Base-by-base conservation (phyloP, 257 asterid species). In the Verbena officinalis region DNA sequence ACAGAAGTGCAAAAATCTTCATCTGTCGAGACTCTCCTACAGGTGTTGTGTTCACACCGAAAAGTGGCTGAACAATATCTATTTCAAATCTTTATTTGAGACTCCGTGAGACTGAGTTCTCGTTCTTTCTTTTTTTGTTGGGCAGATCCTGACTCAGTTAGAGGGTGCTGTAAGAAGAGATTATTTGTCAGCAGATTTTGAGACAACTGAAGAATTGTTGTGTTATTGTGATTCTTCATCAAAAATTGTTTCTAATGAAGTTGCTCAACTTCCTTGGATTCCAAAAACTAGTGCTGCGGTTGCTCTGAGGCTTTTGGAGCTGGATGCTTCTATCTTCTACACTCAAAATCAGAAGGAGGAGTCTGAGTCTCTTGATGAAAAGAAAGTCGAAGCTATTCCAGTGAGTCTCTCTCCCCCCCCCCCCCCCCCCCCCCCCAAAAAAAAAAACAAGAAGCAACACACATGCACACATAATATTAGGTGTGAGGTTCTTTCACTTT, bases 211-310 rank as follows among this genome's bases (percentile, higher is more conserved):
- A 74, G 99, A 94, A 72, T 75, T 90, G 69, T 65, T 83, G 79
- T 65, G 86, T 68, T 69, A 67, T 44, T 83, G 79, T 62, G 84
- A 84, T n/a, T n/a, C 64, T 75, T 27, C 77, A 21, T 74, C 80
- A 38, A 78, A 76, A 74, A 73, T 49, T 59, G 59, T 78, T 62
- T 59, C 75, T 51, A 44, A 39, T 69, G 84, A 70, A 62, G 79
- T 76, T 59, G 76, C 78, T 69, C 83, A 77, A 44, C 96, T 94
- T 69, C 97, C 97, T 56, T 94, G 99, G 99, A 81, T 94, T 69
- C 99, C 99, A 19, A 85, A 73, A 56, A 88, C 99, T 24, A 81
- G 85, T 4, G 85, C 96, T 65, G 99, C 96, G 33, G 86, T 89
- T 73, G 91, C 88, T 60, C 84, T 94, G 75, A 88, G 97, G 76